Conservation (phyloP, 805 yeast genomes). For the Ogataea trehalophila region DNA sequence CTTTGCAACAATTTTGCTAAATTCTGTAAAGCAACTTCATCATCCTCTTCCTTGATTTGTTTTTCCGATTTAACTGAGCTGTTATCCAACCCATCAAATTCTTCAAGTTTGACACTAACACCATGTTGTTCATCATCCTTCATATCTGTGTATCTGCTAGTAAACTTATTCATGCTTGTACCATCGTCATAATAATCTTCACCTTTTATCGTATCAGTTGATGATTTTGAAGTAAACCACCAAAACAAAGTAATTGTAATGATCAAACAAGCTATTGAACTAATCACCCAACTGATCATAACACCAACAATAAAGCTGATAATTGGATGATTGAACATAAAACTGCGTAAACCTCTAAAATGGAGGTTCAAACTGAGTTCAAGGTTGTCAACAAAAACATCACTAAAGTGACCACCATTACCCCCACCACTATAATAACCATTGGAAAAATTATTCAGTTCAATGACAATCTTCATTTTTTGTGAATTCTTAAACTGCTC, state of each 20-base stretch:
- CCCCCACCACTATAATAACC: too few relatives aligned
- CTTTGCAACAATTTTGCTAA: slow-evolving; percentile 2
- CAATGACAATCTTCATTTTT: slow-evolving; percentile 19
- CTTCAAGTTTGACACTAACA: background rate
- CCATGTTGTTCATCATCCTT: background rate
- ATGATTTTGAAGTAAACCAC: slow-evolving; percentile 7
- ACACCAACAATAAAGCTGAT: slow-evolving; percentile 35
- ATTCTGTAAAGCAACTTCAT: background rate
- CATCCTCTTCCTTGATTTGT: slow-evolving; percentile 1
- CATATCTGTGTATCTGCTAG: background rate
- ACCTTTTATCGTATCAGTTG: too few relatives aligned
- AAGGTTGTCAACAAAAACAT: slow-evolving; percentile 12
- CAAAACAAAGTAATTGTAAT: slow-evolving; percentile 25
- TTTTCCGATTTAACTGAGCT: slow-evolving; percentile 8
- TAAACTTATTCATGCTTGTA: too few relatives aligned
- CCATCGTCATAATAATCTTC: too few relatives aligned
- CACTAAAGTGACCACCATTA: background rate
- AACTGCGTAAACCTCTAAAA: slow-evolving; percentile 40
- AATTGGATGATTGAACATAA: slow-evolving; percentile 32
- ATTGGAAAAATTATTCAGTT: slow-evolving; percentile 9
- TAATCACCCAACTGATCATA: slow-evolving; percentile 32
- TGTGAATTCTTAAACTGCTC: background rate
- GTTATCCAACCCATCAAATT: slow-evolving; percentile 1
- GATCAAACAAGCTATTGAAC: slow-evolving; percentile 29
- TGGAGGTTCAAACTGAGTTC: slow-evolving; percentile 28